Base-by-base conservation (phyloP, 176 grass and related monocot genomes). In the Oryza glumipatula region DNA sequence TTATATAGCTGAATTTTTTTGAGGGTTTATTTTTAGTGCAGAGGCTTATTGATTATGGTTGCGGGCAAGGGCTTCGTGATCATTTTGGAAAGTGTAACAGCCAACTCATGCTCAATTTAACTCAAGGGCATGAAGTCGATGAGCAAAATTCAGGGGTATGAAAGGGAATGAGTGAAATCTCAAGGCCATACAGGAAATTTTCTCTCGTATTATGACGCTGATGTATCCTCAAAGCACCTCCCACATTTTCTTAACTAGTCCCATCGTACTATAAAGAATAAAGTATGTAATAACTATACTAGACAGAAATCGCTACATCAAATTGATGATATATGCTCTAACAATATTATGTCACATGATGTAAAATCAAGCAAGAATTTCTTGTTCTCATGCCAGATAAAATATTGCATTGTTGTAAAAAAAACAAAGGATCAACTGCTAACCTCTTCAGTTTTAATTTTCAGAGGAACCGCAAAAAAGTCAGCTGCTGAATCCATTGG, bases 401-500 rank as follows among this genome's bases (percentile, higher is more conserved):
- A n/a, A 43, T 10, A 23, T 3, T 69, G n/a, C 79, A 49, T 73
- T 70, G 33, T 49, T 76, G 47, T 19, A 79, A 76, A 79, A 56
- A 56, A 35, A 4, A 2, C 45, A 72, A 78, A 77, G 26, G 58
- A 83, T 45, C 44, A 51, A 60, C 60, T 21, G 86, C 35, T 78
- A 72, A 94, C 90, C 90, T 89, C 81, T 41, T 79, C 39, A 39
- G 73, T 78, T 72, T 67, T 86, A 44, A 24, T 2, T 68, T 67
- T 78, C 15, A 21, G 82, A 89, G 52, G 60, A 47, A 36, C 60
- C 0, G 0, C 51, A 77, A 98, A 94, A 90, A 98, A 94, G 14
- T 91, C 91, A 75, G 93, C 76, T 32, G 65, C 0, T 43, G 0
- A 2, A 74, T 89, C 4, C 89, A 98, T 88, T 38, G 91, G 93